Evolutionary conservation across 108 stramenopile genomes (phyloP), one percentile per base, ranked within the genome.

Genomic region (Cyclotella atomus): DNA sequence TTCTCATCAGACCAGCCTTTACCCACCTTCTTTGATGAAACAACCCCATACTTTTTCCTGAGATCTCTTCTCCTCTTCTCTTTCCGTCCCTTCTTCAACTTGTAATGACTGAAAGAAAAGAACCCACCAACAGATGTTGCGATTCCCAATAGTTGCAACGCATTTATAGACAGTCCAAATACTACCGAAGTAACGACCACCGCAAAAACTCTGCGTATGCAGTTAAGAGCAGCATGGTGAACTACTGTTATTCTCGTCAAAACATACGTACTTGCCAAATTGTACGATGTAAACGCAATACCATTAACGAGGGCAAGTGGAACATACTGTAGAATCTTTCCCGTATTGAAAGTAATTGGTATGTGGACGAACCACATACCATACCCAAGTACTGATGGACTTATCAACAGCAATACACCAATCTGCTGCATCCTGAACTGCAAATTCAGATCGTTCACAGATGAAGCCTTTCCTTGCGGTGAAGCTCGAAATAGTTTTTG

Each of bases 381-480:
- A 65, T 81, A 79, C 41, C 21, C 79, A 16, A 90, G 25, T 8
- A 88, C 2, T 9, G 74, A 72, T 16, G 84, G 78, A 30, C 63
- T 25, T 19, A 59, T 36, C 20, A 86, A 49, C n/a, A 81, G 17
- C 41, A 73, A 49, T 10, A 84, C 81, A 1, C 93, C 90, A 36
- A 89, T 75, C 57, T 94, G 93, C 65, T 94, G 93, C 88, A 94
- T 91, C 27, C 88, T 75, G 73, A 70, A 94, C 75, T 94, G 90
- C 36, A 94, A 59, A 65, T 89, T 87, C 59, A 89, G 60, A 67
- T 91, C 91, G 70, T 91, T 85, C 9, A 91, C 53, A 16, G 73
- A 19, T 5, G 56, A 35, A 23, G 52, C 38, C 27, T 75, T 75
- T 33, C 87, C 87, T 24, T 84, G 75, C 7, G 86, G 84, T 8